Conservation (phyloP, 306 rosid species). For the Luffa aegyptiaca region DNA sequence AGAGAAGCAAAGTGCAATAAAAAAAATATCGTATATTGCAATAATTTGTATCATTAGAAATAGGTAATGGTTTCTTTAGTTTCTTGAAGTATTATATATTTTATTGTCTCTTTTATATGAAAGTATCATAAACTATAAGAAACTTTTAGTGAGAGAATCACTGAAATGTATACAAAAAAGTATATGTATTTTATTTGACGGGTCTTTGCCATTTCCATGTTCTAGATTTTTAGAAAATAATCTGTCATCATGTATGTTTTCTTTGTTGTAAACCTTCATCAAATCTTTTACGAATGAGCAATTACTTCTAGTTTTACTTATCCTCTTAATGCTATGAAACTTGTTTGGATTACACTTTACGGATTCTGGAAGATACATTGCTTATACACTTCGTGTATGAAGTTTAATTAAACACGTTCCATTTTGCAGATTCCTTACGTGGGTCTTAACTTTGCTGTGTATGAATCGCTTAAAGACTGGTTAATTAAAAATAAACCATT, state of each 20-base stretch:
- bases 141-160: not conserved
- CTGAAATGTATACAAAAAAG: not conserved
- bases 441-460: conserved; percentile 97
- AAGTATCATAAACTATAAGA: not conserved
- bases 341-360: not conserved
- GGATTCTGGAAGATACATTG: not conserved
- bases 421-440: conserved; percentile 77
- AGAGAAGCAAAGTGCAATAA: not conserved
- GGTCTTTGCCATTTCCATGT: not conserved
- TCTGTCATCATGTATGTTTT: not conserved
- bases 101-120: not conserved
- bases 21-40: not conserved
- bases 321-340: not conserved
- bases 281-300: not conserved
- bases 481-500: conserved; percentile 52
- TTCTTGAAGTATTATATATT: not conserved
- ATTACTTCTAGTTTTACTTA: not conserved
- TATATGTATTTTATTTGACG: not conserved
- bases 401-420: not conserved
- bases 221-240: not conserved
- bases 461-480: conserved; percentile 92
- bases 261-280: not conserved
- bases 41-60: not conserved
- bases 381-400: not conserved
- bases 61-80: not conserved